Percentiles rank a stretch among this genome's conserved stretches.
phyloP scores from a whole-genome alignment of 495 filamentous ascomycete genomes.

The Neurospora sp. region DNA sequence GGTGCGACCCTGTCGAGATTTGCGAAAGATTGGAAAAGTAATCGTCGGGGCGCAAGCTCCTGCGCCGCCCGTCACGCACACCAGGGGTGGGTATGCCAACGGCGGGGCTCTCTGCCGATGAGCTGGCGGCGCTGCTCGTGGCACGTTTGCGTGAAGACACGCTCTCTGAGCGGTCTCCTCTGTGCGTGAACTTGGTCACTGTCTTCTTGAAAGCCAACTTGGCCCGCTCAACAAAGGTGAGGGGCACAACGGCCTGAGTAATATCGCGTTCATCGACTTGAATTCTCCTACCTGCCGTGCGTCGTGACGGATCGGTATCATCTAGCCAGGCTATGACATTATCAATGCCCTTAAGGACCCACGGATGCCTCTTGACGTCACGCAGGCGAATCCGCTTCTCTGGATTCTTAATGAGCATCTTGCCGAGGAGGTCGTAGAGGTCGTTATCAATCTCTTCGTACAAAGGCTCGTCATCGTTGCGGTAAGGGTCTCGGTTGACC shows the following conservation, averaged over 20 bases:
- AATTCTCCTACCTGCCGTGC: conserved; percentile 78
- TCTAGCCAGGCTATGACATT: conserved; percentile 78
- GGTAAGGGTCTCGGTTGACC: conserved; percentile 35
- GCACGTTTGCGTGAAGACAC: conserved; percentile 42
- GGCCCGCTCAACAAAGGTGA: conserved; percentile 73
- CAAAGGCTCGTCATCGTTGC: conserved; percentile 56
- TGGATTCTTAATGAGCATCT: conserved; percentile 83
- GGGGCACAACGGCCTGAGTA: conserved; percentile 77
- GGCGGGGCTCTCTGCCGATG: conserved; percentile 32
- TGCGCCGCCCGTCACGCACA: conserved; percentile 45
- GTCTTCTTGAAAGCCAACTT: conserved; percentile 59
- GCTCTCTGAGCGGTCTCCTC: conserved; percentile 45
- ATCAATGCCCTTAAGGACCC: conserved; percentile 73
- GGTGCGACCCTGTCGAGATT: conserved; percentile 50
- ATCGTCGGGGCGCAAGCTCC: conserved; percentile 65
- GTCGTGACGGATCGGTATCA: conserved; percentile 77
- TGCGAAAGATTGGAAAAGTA: conserved; percentile 40
- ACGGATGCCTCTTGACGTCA: conserved; percentile 94
- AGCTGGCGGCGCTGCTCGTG: conserved; percentile 50
- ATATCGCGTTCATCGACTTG: conserved; percentile 87
- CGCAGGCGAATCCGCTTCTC: conserved; percentile 75
- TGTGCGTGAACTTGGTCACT: conserved; percentile 49
- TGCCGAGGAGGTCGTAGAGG: conserved; percentile 67
- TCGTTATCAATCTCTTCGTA: conserved; percentile 83
- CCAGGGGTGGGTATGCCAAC: conserved; percentile 26